Percentiles rank a stretch among this genome's conserved stretches.
These are phyloP conservation scores for rapeseed (Brassica napus) DNA, from an alignment of 345 rosid species.

Conservation along the genomic window Da-Ae NC_063452.1:26185501-26186000, in stretches of 20 bases:
- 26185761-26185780: conserved; percentile 76
- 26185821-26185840: conserved; percentile 13
- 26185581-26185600: conserved; percentile 89
- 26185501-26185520: conserved; percentile 76
- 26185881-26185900: conserved; percentile 33
- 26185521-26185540: conserved; percentile 55
- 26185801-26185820: conserved; percentile 93
- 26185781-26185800: conserved; percentile 60
- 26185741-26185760: conserved; percentile 57
- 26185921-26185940: neutral
- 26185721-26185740: conserved; percentile 51
- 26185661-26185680: conserved; percentile 72
- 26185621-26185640: conserved; percentile 72
- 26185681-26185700: conserved; percentile 53
- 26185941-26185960: neutral
- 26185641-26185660: conserved; percentile 91
- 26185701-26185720: conserved; percentile 50
- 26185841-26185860: conserved; percentile 17
- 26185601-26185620: conserved; percentile 82
- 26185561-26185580: conserved; percentile 42
- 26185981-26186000: conserved; percentile 45
- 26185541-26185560: conserved; percentile 46
- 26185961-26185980: conserved; percentile 49
- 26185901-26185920: conserved; percentile 17
- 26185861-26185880: conserved; percentile 32